Evolutionary conservation across 1,139 yeast species (phyloP).

Genomic region (Diutina rugosa): DNA sequence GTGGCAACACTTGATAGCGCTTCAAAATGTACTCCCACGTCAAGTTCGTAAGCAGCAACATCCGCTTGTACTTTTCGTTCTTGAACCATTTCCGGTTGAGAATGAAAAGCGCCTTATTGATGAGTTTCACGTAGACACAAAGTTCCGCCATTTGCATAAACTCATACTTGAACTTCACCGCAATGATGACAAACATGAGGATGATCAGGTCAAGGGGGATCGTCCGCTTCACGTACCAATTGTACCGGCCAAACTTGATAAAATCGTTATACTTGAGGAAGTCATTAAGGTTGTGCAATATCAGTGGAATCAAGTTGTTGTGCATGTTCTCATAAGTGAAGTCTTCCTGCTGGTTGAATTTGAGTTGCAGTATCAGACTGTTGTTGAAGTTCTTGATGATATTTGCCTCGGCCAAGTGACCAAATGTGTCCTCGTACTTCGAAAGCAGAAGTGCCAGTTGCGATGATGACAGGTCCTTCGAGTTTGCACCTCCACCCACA

Average conservation of each 20-base stretch:
- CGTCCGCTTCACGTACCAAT: conserved; percentile 48
- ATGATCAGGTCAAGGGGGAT: conserved; percentile 51
- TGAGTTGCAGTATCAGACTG: conserved; percentile 22
- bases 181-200: conserved; percentile 36
- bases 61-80: conserved; percentile 33
- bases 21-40: conserved; percentile 33
- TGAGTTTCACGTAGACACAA: conserved; percentile 27
- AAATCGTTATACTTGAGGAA: conserved; percentile 36
- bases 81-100: conserved; percentile 34
- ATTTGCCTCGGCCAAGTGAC: conserved; percentile 24
- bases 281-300: conserved; percentile 44
- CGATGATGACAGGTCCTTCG: neutral
- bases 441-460: conserved; percentile 15
- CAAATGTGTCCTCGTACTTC: conserved; percentile 31
- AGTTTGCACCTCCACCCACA: neutral
- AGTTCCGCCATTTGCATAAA: conserved; percentile 17
- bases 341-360: conserved; percentile 19
- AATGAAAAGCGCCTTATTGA: conserved; percentile 30
- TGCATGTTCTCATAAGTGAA: conserved; percentile 37
- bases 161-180: conserved; percentile 38
- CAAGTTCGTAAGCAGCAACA: conserved; percentile 28
- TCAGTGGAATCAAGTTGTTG: conserved; percentile 41
- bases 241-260: conserved; percentile 36
- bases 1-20: conserved; percentile 18
- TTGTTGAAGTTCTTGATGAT: conserved; percentile 23